These are phyloP conservation scores for Penicillium canescens DNA, from an alignment of 495 filamentous ascomycete genomes.

Conservation along the genomic window DNA sequence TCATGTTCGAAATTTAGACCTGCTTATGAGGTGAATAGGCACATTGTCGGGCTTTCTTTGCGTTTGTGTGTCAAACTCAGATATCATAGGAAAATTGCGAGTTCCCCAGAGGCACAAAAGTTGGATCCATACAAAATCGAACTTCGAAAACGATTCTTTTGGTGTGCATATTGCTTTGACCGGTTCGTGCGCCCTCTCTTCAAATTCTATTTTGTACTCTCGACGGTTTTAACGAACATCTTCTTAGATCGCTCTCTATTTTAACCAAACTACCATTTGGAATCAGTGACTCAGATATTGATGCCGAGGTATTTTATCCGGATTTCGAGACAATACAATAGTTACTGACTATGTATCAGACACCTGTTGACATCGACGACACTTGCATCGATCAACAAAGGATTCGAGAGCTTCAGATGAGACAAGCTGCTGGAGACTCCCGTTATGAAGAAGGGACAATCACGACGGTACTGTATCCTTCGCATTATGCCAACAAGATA, in stretches of 20 bases:
- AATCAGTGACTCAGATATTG: conserved; percentile 14
- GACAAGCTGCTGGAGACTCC: neutral
- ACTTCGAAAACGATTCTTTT: conserved; percentile 14
- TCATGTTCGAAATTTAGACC: neutral
- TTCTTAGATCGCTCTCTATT: conserved; percentile 2
- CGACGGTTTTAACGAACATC: too few relatives aligned
- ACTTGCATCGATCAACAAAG: conserved; percentile 9
- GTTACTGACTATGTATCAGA: neutral
- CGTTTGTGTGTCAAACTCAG: conserved; percentile 9
- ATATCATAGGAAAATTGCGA: conserved; percentile 8
- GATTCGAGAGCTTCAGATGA: conserved; percentile 5
- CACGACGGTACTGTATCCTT: conserved; percentile 2
- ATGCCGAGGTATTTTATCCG: conserved; percentile 4
- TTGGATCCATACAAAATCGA: conserved; percentile 8
- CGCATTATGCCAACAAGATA: too few relatives aligned
- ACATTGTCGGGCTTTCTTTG: conserved; percentile 7
- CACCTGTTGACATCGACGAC: conserved; percentile 11
- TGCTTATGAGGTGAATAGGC: conserved; percentile 3
- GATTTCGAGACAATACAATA: too few relatives aligned
- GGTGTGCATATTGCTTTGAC: conserved; percentile 19
- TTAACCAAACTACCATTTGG: conserved; percentile 13
- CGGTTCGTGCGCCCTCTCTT: neutral
- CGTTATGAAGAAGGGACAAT: neutral
- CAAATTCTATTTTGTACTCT: too few relatives aligned
- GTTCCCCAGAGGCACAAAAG: neutral